Base-by-base conservation (phyloP, 106 monocot species). In the Dendrobium officinale region DNA sequence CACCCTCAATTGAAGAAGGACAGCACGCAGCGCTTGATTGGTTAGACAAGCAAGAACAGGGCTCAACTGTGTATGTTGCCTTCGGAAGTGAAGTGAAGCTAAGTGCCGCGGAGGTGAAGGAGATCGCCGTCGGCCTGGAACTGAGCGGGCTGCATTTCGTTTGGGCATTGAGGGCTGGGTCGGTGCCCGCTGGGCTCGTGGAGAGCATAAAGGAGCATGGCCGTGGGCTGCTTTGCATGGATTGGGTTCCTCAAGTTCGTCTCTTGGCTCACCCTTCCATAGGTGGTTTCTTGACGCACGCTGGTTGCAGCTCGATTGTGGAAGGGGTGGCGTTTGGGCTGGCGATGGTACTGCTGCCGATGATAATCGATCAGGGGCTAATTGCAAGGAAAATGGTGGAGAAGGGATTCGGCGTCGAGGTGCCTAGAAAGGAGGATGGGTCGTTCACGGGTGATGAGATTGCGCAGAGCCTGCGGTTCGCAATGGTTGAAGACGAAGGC, bases 311-410 rank as follows among this genome's bases (percentile, higher is more conserved):
- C n/a, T n/a, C n/a, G n/a, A n/a, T n/a, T n/a, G n/a, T n/a, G n/a
- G n/a, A n/a, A n/a, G n/a, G n/a, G n/a, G n/a, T n/a, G 33, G 37
- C 67, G 0, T 82, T 82, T 16, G 87, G 87, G 68, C n/a, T 44
- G 29, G 68, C 77, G 6, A 42, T 90, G 78, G 79, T 79, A 59
- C 48, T 85, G 13, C 58, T 87, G 80, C 87, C 87, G 16, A 40
- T 90, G 49, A 68, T 87, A 58, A 82, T 85, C 40, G 87, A 90
- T 55, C 87, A 90, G 54, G 90, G 90, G 74, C 87, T 90, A 20
- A 87, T 85, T 64, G 85, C 85, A 1, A 80, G 85, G 75, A 18
- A 72, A 10, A 18, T 90, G 44, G 80, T 67, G 56, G 90, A 85
- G 83, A 85, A 33, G 81, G 79, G 79, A 61, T 5, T 83, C 22